phyloP scores from a whole-genome alignment of 257 asterid species.

The Plantago elongata region DNA sequence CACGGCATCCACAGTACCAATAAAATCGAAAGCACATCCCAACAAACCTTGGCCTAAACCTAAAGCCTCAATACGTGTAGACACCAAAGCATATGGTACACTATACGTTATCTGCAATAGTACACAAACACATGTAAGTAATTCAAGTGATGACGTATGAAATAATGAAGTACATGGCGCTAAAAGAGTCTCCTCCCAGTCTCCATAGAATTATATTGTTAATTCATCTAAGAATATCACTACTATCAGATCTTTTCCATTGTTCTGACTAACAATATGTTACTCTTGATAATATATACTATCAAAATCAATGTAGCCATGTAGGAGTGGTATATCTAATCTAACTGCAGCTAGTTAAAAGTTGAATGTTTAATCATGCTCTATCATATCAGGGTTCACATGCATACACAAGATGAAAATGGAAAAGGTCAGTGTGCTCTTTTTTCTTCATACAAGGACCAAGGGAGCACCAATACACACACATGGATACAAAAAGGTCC shows the following conservation, averaged over 20 bases:
- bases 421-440: background rate
- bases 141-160: background rate
- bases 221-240: background rate
- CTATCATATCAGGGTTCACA: background rate
- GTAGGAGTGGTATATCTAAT: background rate
- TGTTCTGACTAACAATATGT: background rate
- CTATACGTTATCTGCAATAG: slow-evolving; percentile 70
- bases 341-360: background rate
- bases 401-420: background rate
- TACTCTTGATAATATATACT: background rate
- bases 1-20: slow-evolving; percentile 9
- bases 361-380: background rate
- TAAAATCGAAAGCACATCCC: slow-evolving; percentile 17
- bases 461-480: too few species aligned
- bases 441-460: background rate
- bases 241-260: background rate
- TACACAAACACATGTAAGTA: slow-evolving; percentile 1
- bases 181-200: background rate
- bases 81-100: slow-evolving; percentile 85
- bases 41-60: slow-evolving; percentile 87
- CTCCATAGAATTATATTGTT: background rate
- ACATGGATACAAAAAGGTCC: too few species aligned
- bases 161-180: background rate
- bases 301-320: background rate
- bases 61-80: slow-evolving; percentile 68